A percentile compares a stretch with the other conserved stretches of the same genome.
These are phyloP conservation scores for Amoebophrya sp. DNA, from an alignment of 169 alveolate species.

Conservation along the genomic window DNA sequence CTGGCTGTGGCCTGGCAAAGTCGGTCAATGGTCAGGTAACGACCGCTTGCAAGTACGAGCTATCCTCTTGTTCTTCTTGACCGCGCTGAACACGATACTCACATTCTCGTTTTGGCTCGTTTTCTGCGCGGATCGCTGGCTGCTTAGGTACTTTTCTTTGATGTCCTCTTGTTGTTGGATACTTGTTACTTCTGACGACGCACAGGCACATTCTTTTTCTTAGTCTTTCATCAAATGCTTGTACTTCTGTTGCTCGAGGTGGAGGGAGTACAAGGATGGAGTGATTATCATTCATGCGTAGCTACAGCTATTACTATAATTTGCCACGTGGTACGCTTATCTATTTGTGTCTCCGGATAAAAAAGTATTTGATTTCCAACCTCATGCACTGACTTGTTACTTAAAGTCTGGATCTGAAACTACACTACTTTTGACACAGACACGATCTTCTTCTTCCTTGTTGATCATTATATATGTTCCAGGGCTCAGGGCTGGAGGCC, in stretches of 20 bases:
- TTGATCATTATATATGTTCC: no score
- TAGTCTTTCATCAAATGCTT: background rate
- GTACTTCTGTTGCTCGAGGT: background rate
- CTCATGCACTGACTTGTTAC: no score
- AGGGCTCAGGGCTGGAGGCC: no score
- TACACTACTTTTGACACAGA: no score
- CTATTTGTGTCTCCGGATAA: no score
- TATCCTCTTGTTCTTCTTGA: background rate
- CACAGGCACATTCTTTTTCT: background rate
- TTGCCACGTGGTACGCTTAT: no score
- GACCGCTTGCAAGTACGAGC: background rate
- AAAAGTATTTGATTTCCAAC: no score
- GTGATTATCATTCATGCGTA: background rate
- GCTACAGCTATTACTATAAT: background rate
- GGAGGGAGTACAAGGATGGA: background rate
- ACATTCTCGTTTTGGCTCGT: background rate
- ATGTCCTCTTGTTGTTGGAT: background rate
- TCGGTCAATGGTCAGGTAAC: background rate
- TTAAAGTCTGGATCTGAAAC: no score
- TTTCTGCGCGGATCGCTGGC: background rate
- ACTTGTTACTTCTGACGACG: background rate
- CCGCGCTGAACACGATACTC: background rate
- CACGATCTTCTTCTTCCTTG: no score
- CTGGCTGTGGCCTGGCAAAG: background rate
- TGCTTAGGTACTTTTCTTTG: background rate